phyloP scores from a whole-genome alignment of 164 flowering plant genomes.

The Magnolia changhungtana region DNA sequence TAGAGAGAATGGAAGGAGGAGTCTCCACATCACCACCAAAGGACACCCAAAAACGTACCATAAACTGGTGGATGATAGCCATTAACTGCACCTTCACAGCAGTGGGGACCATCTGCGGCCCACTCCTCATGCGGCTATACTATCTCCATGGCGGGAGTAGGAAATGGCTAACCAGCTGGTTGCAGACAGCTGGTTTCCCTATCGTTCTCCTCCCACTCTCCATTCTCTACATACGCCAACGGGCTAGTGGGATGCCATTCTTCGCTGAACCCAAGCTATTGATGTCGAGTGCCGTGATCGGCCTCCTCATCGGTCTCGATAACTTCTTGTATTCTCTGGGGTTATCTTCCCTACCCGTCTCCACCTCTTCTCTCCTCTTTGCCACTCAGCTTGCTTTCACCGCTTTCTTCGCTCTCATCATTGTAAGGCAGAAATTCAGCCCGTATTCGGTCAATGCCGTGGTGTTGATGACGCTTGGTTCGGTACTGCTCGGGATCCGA shows the following conservation, averaged over 20 bases:
- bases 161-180: neutral
- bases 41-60: neutral
- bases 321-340: slow-evolving; percentile 18
- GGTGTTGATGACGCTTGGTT: slow-evolving; percentile 26
- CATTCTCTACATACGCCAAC: neutral
- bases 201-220: neutral
- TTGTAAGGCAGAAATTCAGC: slow-evolving; percentile 29
- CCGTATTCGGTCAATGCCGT: slow-evolving; percentile 25
- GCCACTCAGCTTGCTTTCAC: slow-evolving; percentile 34
- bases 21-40: neutral
- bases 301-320: slow-evolving; percentile 4
- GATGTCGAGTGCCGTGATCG: slow-evolving; percentile 2
- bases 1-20: slow-evolving; percentile 11
- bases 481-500: slow-evolving; percentile 20
- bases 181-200: neutral
- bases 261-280: neutral
- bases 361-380: slow-evolving; percentile 23
- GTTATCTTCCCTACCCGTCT: slow-evolving; percentile 19
- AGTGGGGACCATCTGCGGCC: neutral
- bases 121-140: neutral
- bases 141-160: neutral
- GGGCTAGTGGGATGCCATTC: neutral
- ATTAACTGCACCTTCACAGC: slow-evolving; percentile 3
- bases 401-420: slow-evolving; percentile 24
- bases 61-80: slow-evolving; percentile 9